These are phyloP conservation scores for Wickerhamomyces hampshirensis DNA, from an alignment of 805 yeast genomes.

Conservation along the genomic window DNA sequence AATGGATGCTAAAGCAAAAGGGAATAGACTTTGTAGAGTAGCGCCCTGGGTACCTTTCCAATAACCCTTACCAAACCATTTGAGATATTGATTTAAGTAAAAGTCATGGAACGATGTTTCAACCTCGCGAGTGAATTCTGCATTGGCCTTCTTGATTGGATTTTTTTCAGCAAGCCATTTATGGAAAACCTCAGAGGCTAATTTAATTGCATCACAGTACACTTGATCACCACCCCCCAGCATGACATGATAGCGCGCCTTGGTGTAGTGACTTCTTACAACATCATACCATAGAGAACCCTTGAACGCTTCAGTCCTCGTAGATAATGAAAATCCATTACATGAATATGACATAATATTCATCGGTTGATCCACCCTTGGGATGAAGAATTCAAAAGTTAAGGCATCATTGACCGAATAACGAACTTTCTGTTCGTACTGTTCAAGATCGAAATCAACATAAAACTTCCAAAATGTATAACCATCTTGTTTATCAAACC, in stretches of 20 bases:
- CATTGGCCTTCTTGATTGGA: slow-evolving; percentile 40
- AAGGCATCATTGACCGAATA: slow-evolving; percentile 51
- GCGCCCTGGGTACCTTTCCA: slow-evolving; percentile 69
- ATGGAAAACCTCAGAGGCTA: slow-evolving; percentile 45
- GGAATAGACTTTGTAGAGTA: slow-evolving; percentile 63
- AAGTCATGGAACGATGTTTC: slow-evolving; percentile 52
- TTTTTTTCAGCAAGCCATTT: slow-evolving; percentile 60
- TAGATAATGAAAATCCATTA: slow-evolving; percentile 80
- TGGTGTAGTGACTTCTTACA: slow-evolving; percentile 52
- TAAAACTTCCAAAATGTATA: slow-evolving; percentile 63
- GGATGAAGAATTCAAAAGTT: slow-evolving; percentile 66
- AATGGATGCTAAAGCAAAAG: slow-evolving; percentile 73
- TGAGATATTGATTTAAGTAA: slow-evolving; percentile 69
- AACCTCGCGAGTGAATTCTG: slow-evolving; percentile 43
- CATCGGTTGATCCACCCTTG: slow-evolving; percentile 62
- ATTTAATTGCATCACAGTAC: slow-evolving; percentile 77
- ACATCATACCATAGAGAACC: slow-evolving; percentile 89
- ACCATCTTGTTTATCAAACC: slow-evolving; percentile 40
- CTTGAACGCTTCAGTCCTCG: slow-evolving; percentile 60
- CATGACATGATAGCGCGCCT: slow-evolving; percentile 81
- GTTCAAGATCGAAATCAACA: slow-evolving; percentile 43
- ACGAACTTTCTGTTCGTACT: slow-evolving; percentile 54
- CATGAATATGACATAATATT: slow-evolving; percentile 82
- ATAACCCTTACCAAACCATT: slow-evolving; percentile 88
- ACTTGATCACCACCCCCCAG: slow-evolving; percentile 97